Evolutionary conservation across 306 rosid genomes (phyloP).

Genomic region (Fragaria vesca): DNA sequence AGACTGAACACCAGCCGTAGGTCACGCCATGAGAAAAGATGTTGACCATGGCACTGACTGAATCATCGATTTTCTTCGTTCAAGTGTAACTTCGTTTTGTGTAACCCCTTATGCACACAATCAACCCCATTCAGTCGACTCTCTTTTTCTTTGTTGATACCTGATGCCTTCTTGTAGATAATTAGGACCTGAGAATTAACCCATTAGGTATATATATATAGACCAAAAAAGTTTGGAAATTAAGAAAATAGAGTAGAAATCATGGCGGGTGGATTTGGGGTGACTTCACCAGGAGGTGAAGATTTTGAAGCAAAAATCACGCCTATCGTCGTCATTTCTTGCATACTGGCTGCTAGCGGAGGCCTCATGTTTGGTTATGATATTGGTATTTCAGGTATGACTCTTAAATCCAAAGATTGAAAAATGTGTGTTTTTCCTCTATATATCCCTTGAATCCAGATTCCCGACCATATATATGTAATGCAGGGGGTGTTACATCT

Average conservation of each 20-base stretch:
- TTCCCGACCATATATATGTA: neutral
- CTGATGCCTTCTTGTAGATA: neutral
- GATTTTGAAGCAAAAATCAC: constrained; percentile 53
- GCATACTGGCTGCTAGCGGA: constrained; percentile 54
- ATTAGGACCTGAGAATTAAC: neutral
- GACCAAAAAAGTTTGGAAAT: neutral
- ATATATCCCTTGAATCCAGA: neutral
- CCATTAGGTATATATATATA: neutral
- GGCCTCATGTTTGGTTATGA: constrained; percentile 76
- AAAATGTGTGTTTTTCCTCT: neutral
- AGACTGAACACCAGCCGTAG: constrained; percentile 5
- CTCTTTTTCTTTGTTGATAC: neutral
- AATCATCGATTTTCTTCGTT: neutral
- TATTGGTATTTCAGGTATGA: constrained; percentile 52
- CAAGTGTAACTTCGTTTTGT: neutral
- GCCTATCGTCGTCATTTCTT: constrained; percentile 40
- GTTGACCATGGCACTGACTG: constrained; percentile 5
- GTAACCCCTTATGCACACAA: neutral
- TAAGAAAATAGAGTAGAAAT: neutral
- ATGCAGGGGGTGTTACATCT: constrained; percentile 38
- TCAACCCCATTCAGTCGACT: constrained; percentile 3
- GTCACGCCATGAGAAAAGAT: constrained; percentile 1
- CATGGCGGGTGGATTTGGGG: constrained; percentile 36
- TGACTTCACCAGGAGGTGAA: neutral
- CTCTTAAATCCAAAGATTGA: neutral